Conservation (phyloP, 2,329 filamentous ascomycete species). For the Sarocladiaceae sp. region DNA sequence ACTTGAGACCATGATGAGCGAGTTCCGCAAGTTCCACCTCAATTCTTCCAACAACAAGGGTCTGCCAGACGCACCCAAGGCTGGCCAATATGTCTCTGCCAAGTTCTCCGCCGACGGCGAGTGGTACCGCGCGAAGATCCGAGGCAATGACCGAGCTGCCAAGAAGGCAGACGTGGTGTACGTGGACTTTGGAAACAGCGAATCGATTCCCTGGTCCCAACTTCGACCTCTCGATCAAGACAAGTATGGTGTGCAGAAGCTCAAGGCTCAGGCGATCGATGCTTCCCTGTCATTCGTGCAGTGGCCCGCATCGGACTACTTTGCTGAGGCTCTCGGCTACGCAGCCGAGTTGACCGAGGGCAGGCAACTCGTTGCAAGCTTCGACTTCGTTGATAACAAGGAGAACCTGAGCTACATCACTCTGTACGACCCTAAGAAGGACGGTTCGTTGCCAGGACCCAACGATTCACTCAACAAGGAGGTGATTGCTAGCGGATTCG, state of each 20-base stretch:
- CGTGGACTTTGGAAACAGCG: constrained; percentile 94
- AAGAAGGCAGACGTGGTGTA: constrained; percentile 90
- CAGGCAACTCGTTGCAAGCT: constrained; percentile 80
- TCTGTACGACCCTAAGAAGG: constrained; percentile 71
- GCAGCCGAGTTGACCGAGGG: constrained; percentile 71
- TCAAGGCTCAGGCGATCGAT: constrained; percentile 83
- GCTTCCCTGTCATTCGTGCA: constrained; percentile 86
- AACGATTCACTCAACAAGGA: constrained; percentile 88
- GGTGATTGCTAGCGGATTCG: constrained; percentile 75
- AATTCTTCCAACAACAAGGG: constrained; percentile 75
- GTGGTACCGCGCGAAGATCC: constrained; percentile 91
- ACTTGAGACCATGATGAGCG: constrained; percentile 81
- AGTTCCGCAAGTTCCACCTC: constrained; percentile 87
- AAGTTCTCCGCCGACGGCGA: constrained; percentile 85
- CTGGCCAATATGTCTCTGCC: constrained; percentile 86
- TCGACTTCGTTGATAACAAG: constrained; percentile 75
- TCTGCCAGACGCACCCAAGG: constrained; percentile 74
- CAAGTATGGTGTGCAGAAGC: constrained; percentile 75
- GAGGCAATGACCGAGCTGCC: constrained; percentile 85
- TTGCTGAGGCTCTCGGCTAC: constrained; percentile 72
- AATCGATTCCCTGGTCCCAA: constrained; percentile 78
- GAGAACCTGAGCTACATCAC: constrained; percentile 85
- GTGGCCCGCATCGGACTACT: constrained; percentile 80
- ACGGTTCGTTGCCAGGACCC: constrained; percentile 48
- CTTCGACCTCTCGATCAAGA: constrained; percentile 76